Evolutionary conservation across 23 red algal genomes (phyloP).

Genomic region (Gracilariopsis chorda): DNA sequence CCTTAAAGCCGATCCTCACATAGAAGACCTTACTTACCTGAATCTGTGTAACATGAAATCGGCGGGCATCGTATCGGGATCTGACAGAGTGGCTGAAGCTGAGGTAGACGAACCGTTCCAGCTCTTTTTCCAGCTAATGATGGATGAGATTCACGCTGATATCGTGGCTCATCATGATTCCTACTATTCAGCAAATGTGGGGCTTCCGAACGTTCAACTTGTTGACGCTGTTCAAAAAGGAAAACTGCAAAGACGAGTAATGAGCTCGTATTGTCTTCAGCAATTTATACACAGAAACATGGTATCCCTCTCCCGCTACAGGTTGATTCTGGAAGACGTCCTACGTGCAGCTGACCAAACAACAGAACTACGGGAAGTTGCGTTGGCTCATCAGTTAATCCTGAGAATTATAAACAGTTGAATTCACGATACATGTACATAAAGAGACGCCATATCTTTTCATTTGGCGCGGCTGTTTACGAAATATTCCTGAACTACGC

Average conservation of each 20-base stretch:
- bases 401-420: constrained; percentile 19
- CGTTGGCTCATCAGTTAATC: constrained; percentile 12
- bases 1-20: constrained; percentile 22
- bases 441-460: too few relatives aligned
- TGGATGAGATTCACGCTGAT: constrained; percentile 47
- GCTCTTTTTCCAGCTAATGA: constrained; percentile 51
- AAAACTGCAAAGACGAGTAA: constrained; percentile 42
- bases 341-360: not conserved
- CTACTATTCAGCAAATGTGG: not conserved
- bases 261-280: constrained; percentile 52
- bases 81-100: not conserved
- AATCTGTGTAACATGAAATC: constrained; percentile 47
- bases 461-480: too few relatives aligned
- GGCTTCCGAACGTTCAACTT: constrained; percentile 7
- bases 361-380: constrained; percentile 33
- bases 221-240: constrained; percentile 31
- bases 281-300: constrained; percentile 23
- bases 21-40: constrained; percentile 49
- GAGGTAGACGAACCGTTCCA: constrained; percentile 41
- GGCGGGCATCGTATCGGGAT: not conserved
- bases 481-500: too few relatives aligned
- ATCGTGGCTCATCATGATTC: not conserved
- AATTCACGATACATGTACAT: too few relatives aligned
- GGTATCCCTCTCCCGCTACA: constrained; percentile 21
- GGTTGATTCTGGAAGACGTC: constrained; percentile 36